phyloP scores from a whole-genome alignment of 202 grass and related monocot genomes.

The Miscanthus sacchariflorus region DNA sequence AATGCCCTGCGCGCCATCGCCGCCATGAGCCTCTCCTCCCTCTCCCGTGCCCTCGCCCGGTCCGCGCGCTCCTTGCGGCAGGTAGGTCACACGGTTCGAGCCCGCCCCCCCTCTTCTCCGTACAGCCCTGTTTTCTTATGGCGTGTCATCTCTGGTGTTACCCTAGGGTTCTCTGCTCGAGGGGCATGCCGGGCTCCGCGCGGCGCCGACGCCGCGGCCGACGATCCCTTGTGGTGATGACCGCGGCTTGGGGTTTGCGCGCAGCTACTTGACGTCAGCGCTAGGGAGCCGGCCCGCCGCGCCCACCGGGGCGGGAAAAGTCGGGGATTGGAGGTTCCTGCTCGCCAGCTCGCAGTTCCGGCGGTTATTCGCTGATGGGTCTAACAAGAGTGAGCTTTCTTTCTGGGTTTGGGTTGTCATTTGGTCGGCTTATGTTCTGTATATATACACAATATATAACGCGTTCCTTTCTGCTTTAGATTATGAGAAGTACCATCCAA shows the following conservation, averaged over 20 bases:
- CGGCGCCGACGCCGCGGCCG: conserved; percentile 27
- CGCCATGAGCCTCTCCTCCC: conserved; percentile 71
- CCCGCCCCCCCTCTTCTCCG: neutral
- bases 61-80: conserved; percentile 58
- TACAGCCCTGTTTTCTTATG: neutral
- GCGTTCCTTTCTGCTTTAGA: conserved; percentile 52
- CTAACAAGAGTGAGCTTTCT: conserved; percentile 78
- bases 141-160: neutral
- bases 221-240: conserved; percentile 31
- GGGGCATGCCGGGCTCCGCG: conserved; percentile 45
- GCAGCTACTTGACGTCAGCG: conserved; percentile 63
- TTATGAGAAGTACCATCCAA: conserved; percentile 71
- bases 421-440: neutral
- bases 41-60: conserved; percentile 71
- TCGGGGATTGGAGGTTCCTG: conserved; percentile 71
- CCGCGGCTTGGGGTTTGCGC: conserved; percentile 52
- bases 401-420: conserved; percentile 29
- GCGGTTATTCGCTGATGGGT: conserved; percentile 61
- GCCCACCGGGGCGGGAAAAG: conserved; percentile 34
- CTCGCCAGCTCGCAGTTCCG: conserved; percentile 63
- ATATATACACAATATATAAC: neutral
- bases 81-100: conserved; percentile 39
- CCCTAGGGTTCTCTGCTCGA: conserved; percentile 59
- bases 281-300: conserved; percentile 41
- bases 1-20: conserved; percentile 27